Conservation (phyloP, 495 filamentous ascomycete species). For the Aspergillus affinis region DNA sequence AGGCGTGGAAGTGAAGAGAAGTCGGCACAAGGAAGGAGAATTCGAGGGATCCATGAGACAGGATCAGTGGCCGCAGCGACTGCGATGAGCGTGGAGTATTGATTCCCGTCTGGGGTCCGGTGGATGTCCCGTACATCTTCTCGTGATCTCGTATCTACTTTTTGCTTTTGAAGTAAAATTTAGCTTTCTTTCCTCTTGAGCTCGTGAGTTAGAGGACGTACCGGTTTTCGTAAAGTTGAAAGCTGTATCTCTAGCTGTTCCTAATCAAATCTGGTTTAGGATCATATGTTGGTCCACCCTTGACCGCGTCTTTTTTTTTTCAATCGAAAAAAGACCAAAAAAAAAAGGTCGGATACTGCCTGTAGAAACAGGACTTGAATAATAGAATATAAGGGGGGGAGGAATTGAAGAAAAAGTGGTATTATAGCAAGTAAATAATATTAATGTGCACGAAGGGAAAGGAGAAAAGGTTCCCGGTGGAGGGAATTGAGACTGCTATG, state of each 20-base stretch:
- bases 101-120: conserved; percentile 88
- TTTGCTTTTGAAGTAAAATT: not conserved
- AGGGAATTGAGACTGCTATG: not conserved
- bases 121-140: conserved; percentile 82
- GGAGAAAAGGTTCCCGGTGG: not conserved
- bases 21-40: conserved; percentile 94
- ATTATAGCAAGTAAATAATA: conserved; percentile 10
- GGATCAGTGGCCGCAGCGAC: conserved; percentile 82
- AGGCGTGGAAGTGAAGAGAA: conserved; percentile 90
- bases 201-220: not conserved
- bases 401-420: conserved; percentile 16
- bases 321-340: conserved; percentile 22
- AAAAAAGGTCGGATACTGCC: conserved; percentile 18
- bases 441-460: not conserved
- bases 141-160: conserved; percentile 21
- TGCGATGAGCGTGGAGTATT: conserved; percentile 92
- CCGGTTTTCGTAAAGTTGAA: not conserved
- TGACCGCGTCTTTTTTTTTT: conserved; percentile 15
- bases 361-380: not conserved
- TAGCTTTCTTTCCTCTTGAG: not conserved
- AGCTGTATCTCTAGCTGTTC: not conserved
- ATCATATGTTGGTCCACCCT: conserved; percentile 9
- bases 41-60: conserved; percentile 92
- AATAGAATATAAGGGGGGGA: not conserved
- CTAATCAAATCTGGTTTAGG: conserved; percentile 2